A percentile compares a stretch with the other conserved stretches of the same genome.
Evolutionary conservation across 169 alveolate genomes (phyloP).

Genomic region (Cryptosporidium muris): DNA sequence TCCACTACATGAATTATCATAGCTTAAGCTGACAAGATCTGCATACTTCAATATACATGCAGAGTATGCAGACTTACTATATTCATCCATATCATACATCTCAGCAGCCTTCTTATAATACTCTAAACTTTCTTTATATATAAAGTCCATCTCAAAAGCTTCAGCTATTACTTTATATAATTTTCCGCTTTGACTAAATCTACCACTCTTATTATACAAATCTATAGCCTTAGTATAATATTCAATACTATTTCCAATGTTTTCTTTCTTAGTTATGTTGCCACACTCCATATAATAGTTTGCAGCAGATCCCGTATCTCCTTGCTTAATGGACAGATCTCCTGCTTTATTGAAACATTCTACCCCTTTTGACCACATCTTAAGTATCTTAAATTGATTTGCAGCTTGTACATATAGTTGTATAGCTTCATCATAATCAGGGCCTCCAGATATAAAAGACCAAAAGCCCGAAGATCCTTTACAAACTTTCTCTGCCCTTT

Average conservation of each 20-base stretch:
- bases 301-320: constrained; percentile 35
- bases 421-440: constrained; percentile 76
- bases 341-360: constrained; percentile 58
- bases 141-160: constrained; percentile 70
- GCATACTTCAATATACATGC: constrained; percentile 78
- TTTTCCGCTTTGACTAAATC: constrained; percentile 80
- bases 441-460: constrained; percentile 74
- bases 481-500: constrained; percentile 75
- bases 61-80: constrained; percentile 77
- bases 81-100: constrained; percentile 80
- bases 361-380: constrained; percentile 71
- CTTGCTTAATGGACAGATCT: constrained; percentile 56
- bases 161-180: constrained; percentile 77
- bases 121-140: constrained; percentile 73
- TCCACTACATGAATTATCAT: constrained; percentile 35
- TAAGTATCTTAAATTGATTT: constrained; percentile 75
- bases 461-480: constrained; percentile 73
- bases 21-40: constrained; percentile 72
- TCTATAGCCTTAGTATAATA: constrained; percentile 75
- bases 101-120: constrained; percentile 78
- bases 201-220: constrained; percentile 75
- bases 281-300: constrained; percentile 69
- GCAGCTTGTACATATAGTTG: constrained; percentile 78
- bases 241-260: constrained; percentile 28
- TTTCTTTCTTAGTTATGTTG: constrained; percentile 25